These are phyloP conservation scores for Cystoderma amianthinum DNA, from an alignment of 768 basidiomycete species.

Conservation along the genomic window DNA sequence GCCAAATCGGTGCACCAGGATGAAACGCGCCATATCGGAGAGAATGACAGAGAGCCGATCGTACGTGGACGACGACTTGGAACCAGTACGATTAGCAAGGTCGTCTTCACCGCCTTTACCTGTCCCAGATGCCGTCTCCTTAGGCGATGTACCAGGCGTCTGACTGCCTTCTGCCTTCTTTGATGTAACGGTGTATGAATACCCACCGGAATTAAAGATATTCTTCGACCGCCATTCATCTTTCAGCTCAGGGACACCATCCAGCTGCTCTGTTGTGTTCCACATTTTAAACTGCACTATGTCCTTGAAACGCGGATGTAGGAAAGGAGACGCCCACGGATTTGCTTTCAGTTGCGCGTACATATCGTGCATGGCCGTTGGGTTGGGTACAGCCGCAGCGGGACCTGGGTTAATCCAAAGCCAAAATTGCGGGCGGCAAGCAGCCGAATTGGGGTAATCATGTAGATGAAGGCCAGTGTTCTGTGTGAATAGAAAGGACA, in stretches of 20 bases:
- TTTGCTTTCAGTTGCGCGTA: conserved; percentile 72
- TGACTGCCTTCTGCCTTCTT: conserved; percentile 1
- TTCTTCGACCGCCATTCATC: conserved; percentile 84
- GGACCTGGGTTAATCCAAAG: conserved; percentile 99
- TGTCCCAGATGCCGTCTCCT: conserved; percentile 5
- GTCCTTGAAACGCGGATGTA: conserved; percentile 88
- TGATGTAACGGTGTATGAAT: conserved; percentile 57
- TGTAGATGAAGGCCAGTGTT: conserved; percentile 78
- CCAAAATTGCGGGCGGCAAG: conserved; percentile 92
- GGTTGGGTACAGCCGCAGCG: conserved; percentile 84
- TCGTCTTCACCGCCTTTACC: conserved; percentile 24
- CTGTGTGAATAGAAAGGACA: conserved; percentile 95
- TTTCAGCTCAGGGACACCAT: conserved; percentile 83
- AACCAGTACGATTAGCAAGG: conserved; percentile 70
- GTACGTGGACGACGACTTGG: conserved; percentile 78
- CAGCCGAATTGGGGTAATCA: conserved; percentile 34
- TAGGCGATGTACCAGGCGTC: conserved; percentile 4
- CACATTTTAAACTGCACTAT: conserved; percentile 94
- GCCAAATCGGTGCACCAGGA: conserved; percentile 94
- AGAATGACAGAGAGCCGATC: conserved; percentile 90
- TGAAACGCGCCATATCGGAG: conserved; percentile 95
- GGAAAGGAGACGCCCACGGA: conserved; percentile 93
- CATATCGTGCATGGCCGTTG: conserved; percentile 77
- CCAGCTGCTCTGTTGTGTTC: conserved; percentile 97
- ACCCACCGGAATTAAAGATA: conserved; percentile 85